Evolutionary conservation across 2,329 filamentous ascomycete genomes (phyloP).

Genomic region (Ceratocystis harringtonii): DNA sequence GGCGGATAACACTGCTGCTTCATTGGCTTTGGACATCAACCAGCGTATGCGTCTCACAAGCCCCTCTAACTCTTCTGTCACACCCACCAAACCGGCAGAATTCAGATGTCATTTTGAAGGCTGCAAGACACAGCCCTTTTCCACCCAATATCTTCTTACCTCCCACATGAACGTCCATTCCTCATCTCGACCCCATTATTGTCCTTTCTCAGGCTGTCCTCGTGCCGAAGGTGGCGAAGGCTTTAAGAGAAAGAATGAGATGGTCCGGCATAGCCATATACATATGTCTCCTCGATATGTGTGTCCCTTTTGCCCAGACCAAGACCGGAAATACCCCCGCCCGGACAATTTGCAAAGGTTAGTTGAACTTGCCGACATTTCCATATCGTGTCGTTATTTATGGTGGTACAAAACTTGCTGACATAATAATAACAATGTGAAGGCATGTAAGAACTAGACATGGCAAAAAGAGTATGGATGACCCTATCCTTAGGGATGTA

Average conservation of each 20-base stretch:
- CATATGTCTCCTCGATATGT: conserved; percentile 91
- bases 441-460: conserved; percentile 93
- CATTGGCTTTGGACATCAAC: conserved; percentile 4
- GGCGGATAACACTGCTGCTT: background rate
- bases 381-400: background rate
- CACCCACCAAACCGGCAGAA: conserved; percentile 5
- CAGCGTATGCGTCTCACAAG: conserved; percentile 10
- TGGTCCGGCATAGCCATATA: conserved; percentile 68
- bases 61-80: conserved; percentile 4
- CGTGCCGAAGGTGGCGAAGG: conserved; percentile 49
- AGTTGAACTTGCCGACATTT: conserved; percentile 20
- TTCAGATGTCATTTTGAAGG: conserved; percentile 28
- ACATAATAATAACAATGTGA: background rate
- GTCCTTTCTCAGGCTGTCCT: conserved; percentile 46
- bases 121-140: conserved; percentile 59
- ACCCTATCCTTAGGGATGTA: conserved; percentile 65
- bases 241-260: conserved; percentile 59
- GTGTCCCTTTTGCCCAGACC: conserved; percentile 87
- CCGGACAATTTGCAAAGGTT: conserved; percentile 93
- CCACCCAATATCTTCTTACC: conserved; percentile 63
- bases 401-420: background rate
- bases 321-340: conserved; percentile 85
- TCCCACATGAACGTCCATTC: conserved; percentile 64
- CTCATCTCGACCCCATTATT: conserved; percentile 49
- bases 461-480: conserved; percentile 76